Base-by-base conservation (phyloP, 2,329 filamentous ascomycete species). In the Aotearoamyces nothofagi region DNA sequence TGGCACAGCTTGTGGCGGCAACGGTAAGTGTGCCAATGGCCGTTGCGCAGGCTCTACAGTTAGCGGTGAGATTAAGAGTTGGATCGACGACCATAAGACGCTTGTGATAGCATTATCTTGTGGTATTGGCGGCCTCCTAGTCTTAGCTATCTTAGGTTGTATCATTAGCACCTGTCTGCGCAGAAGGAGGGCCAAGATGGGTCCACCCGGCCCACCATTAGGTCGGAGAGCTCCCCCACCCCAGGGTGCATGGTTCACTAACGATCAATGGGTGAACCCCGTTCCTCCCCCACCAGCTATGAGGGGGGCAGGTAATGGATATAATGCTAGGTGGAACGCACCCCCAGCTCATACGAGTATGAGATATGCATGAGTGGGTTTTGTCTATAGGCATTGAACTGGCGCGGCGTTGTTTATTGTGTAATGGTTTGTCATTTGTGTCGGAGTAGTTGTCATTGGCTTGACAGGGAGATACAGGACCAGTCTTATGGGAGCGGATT, bases 1-100 rank as follows among this genome's bases (percentile, higher is more conserved):
- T 48, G 90, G 90, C 11, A 96, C 90, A 1, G 58, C 68, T 2
- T 98, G 90, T 49, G 66, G 72, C 29, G 79, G 78, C 11, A 81
- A 82, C 31, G 90, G 90, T 5, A 63, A 60, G 32, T 98, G 90
- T 53, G 49, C 52, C 29, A 87, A 86, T 43, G 90, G 90, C 24
- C 57, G 63, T 41, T 98, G 90, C 55, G 53, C 66, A 42, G 86
- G 82, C 36, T 60, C 70, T 19, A 75, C 69, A 15, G 65, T 80
- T 2, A 63, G 63, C 41, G 75, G 73, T 37, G 74, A 84, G 54
- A 74, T 92, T 37, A 60, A 58, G 30, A 65, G 64, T 35, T 94
- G 83, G 78, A 74, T 96, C 50, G 56, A 68, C 15, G 56, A 74
- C 39, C 75, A 96, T 58, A 79, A 79, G 53, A 57, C 68, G 29